Evolutionary conservation across 2,329 filamentous ascomycete species (phyloP).

Genomic region (Apiospora sp.): DNA sequence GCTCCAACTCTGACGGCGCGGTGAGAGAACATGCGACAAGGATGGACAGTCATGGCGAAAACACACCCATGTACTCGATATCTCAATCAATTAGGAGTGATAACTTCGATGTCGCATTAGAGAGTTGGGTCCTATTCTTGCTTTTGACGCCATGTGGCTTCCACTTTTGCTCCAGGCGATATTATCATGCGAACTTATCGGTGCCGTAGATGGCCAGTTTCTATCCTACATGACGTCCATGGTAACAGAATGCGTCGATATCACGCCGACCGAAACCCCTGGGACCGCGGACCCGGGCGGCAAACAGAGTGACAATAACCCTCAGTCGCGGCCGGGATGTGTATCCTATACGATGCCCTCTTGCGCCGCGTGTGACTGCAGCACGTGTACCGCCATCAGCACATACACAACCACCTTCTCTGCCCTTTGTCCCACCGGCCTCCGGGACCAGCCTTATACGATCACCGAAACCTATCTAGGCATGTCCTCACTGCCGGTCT

Average conservation of each 20-base stretch:
- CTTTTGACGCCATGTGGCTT: background rate
- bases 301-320: background rate
- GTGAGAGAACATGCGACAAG: background rate
- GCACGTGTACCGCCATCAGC: slow-evolving; percentile 32
- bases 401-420: slow-evolving; percentile 31
- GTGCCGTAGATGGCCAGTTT: slow-evolving; percentile 25
- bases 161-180: background rate
- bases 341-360: slow-evolving; percentile 32
- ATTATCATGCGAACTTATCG: background rate
- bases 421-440: slow-evolving; percentile 28
- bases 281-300: background rate
- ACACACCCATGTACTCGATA: background rate
- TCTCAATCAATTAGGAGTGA: background rate
- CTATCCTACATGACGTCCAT: slow-evolving; percentile 29
- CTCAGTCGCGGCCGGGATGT: background rate
- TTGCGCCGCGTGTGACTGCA: slow-evolving; percentile 32
- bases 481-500: slow-evolving; percentile 32
- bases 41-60: background rate
- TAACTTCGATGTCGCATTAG: background rate
- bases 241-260: slow-evolving; percentile 31
- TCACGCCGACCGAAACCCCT: background rate
- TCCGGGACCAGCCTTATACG: slow-evolving; percentile 30
- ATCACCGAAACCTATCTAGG: slow-evolving; percentile 36
- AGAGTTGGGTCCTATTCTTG: background rate
- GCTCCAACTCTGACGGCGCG: background rate